A percentile compares a stretch with the other conserved stretches of the same genome.
These are phyloP conservation scores for Arabidopsis lyrata DNA, from an alignment of 441 rosid genomes.

Conservation along the genomic window DNA sequence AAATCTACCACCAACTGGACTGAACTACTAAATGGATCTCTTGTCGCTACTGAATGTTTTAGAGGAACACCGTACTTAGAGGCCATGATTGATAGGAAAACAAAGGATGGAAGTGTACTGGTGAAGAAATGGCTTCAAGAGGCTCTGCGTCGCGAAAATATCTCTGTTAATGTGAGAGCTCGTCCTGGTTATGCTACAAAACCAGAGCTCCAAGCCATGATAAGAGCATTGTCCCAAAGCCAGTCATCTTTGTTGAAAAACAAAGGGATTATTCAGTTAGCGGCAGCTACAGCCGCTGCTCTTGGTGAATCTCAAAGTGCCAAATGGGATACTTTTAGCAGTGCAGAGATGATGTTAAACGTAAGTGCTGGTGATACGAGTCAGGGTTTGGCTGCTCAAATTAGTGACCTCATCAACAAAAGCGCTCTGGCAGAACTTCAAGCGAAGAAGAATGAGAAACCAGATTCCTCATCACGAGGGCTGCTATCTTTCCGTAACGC, in stretches of 20 bases:
- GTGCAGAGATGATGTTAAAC: constrained; percentile 87
- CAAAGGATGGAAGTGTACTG: constrained; percentile 83
- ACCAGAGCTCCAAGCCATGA: constrained; percentile 73
- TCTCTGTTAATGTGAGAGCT: constrained; percentile 60
- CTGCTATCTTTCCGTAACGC: constrained; percentile 79
- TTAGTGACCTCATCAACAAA: constrained; percentile 85
- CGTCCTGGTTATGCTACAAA: constrained; percentile 75
- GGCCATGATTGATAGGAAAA: constrained; percentile 83
- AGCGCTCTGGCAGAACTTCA: constrained; percentile 61
- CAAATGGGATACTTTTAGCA: constrained; percentile 85
- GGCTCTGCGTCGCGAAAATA: constrained; percentile 70
- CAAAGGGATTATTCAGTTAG: constrained; percentile 87
- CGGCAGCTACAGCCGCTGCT: constrained; percentile 67
- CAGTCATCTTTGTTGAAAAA: constrained; percentile 71
- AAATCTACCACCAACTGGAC: constrained; percentile 47
- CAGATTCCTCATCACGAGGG: constrained; percentile 53
- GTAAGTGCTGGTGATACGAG: constrained; percentile 91
- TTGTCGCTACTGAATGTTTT: constrained; percentile 71
- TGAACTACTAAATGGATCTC: constrained; percentile 72
- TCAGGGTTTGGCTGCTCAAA: constrained; percentile 92
- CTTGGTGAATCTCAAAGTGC: constrained; percentile 72
- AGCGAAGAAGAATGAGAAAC: constrained; percentile 52
- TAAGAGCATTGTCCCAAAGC: constrained; percentile 66
- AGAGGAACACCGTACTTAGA: constrained; percentile 87
- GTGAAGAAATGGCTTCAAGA: constrained; percentile 97